Base-by-base conservation (phyloP, 2,329 filamentous ascomycete species). In the Neonectria ditissima region DNA sequence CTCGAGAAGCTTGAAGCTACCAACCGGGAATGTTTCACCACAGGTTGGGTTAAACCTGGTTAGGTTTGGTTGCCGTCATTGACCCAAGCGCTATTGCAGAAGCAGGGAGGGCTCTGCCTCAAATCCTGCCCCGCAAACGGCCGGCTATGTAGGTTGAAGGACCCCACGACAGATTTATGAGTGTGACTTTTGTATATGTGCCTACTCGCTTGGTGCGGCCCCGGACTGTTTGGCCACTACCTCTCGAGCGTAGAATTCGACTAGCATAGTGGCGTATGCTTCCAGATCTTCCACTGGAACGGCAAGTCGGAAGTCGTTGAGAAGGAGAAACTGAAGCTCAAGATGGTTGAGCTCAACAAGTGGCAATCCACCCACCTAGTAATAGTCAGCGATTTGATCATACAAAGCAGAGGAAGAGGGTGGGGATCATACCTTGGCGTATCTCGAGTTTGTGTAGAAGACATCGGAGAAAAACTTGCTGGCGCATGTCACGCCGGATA, bases 391-490 rank as follows among this genome's bases (percentile, higher is more conserved):
- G 50, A 72, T 28, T n/a, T 11, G 14, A 13, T 37, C 14, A 44
- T 18, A 34, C 26, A 16, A 22, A n/a, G 9, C 9, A 8, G 8
- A n/a, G 34, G 14, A 14, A 14, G 14, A 13, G 7, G 5, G 26
- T 11, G 11, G 28, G 11, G n/a, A 11, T 48, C 84, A 67, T 85
- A 97, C 96, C 92, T 98, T 99, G 64, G 96, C 96, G 78, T 99
- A 99, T 89, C 96, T 89, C 59, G 96, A 98, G 80, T 99, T 99
- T 10, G 96, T 99, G 78, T 98, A 99, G 74, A 99, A 99, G 43
- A 98, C 95, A 80, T 99, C 88, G 5, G 95, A 98, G 80, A 99
- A 99, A 85, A 98, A 99, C 80, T 99, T 99, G 87, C 95, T 98
- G 5, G 96, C 94, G 79, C 96, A 98, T 3, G 96, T 99, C 47